These are phyloP conservation scores for Athelia sp. DNA, from an alignment of 1,284 basidiomycete species.

Conservation along the genomic window DNA sequence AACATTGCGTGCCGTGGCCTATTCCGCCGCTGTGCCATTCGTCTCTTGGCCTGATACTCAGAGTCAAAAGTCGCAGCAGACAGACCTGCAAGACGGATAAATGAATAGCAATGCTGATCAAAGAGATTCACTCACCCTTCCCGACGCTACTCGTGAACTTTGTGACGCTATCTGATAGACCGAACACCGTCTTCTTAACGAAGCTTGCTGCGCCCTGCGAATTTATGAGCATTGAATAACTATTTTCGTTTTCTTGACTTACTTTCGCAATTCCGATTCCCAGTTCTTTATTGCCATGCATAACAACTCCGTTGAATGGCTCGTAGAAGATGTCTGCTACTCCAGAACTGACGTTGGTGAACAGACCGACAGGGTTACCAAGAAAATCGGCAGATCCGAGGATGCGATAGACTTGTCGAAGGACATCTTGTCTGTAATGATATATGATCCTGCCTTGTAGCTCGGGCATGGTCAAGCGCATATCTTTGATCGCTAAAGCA, in stretches of 20 bases:
- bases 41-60: slow-evolving; percentile 88
- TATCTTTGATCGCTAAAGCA: slow-evolving; percentile 92
- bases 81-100: slow-evolving; percentile 50
- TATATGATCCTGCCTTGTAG: slow-evolving; percentile 83
- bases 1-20: slow-evolving; percentile 95
- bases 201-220: slow-evolving; percentile 91
- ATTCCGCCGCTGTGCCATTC: slow-evolving; percentile 89
- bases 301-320: slow-evolving; percentile 95
- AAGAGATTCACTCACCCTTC: slow-evolving; percentile 58
- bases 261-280: slow-evolving; percentile 97
- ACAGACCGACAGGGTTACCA: slow-evolving; percentile 90
- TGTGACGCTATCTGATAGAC: slow-evolving; percentile 91
- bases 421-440: slow-evolving; percentile 93
- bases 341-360: slow-evolving; percentile 99
- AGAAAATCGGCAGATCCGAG: slow-evolving; percentile 97
- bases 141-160: slow-evolving; percentile 97
- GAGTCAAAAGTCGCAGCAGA: slow-evolving; percentile 96
- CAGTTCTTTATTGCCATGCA: slow-evolving; percentile 95
- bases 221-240: slow-evolving; percentile 2
- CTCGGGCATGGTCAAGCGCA: slow-evolving; percentile 83
- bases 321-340: slow-evolving; percentile 99
- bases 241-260: slow-evolving; percentile 10
- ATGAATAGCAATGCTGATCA: slow-evolving; percentile 2
- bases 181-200: slow-evolving; percentile 98
- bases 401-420: slow-evolving; percentile 94